phyloP scores from a whole-genome alignment of 2,329 filamentous ascomycete genomes.

The Talaromyces funiculosus region DNA sequence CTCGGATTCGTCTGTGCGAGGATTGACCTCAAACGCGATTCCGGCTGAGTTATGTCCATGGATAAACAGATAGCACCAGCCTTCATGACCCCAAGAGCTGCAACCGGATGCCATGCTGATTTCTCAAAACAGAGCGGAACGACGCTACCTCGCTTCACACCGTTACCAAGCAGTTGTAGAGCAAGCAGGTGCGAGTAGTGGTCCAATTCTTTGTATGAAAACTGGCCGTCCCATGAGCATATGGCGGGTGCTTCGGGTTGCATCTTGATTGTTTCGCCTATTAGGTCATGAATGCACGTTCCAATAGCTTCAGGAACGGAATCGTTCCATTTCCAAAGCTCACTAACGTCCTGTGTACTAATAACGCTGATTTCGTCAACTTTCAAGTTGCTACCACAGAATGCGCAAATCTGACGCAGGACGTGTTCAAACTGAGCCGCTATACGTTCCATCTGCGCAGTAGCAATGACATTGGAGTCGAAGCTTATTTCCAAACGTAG shows the following conservation, averaged over 20 bases:
- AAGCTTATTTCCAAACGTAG: constrained; percentile 5
- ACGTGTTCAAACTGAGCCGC: constrained; percentile 5
- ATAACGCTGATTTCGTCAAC: neutral
- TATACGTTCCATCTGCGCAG: constrained; percentile 2
- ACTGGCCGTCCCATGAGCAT: constrained; percentile 8
- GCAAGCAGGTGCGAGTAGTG: neutral
- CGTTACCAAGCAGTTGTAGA: neutral
- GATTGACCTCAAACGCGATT: constrained; percentile 2
- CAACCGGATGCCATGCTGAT: constrained; percentile 14
- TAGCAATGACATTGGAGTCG: constrained; percentile 1
- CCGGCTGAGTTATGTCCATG: constrained; percentile 9
- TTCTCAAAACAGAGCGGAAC: constrained; percentile 16
- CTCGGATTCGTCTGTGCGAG: neutral
- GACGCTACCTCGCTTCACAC: neutral
- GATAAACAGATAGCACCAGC: constrained; percentile 3
- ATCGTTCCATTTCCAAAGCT: constrained; percentile 11
- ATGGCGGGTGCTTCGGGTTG: constrained; percentile 6
- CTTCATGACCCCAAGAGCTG: constrained; percentile 6
- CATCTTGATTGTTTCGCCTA: neutral
- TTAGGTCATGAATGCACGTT: neutral
- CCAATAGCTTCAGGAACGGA: neutral
- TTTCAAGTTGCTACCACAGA: neutral
- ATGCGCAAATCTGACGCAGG: constrained; percentile 1
- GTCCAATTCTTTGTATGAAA: constrained; percentile 7
- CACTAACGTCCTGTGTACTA: neutral